Evolutionary conservation across 1,284 basidiomycete genomes (phyloP), one percentile per base, ranked within the genome.

Genomic region (Peniophora sp.): DNA sequence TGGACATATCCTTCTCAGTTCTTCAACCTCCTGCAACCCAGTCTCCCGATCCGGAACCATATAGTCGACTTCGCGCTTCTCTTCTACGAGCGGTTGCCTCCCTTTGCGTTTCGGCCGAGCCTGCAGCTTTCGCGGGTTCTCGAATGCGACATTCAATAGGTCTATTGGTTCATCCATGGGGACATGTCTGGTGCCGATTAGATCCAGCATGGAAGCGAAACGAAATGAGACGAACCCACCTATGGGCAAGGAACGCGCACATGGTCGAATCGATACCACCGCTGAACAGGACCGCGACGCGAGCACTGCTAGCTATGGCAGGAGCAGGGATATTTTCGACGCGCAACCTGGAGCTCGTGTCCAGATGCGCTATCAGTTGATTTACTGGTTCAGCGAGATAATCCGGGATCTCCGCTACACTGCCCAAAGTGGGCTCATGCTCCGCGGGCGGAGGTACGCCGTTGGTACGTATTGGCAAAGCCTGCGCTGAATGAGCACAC

Each of bases 191-290:
- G 15, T 15, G 18, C 9, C 20, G 34, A 23, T 24, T n/a, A n/a
- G n/a, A n/a, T n/a, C n/a, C n/a, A n/a, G n/a, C n/a, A n/a, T n/a
- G n/a, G n/a, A n/a, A n/a, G n/a, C n/a, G n/a, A 8, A 34, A 18
- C 17, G 23, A 14, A 35, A 47, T 47, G 27, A 42, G 24, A 22
- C 43, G 15, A 22, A 62, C 70, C 37, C 63, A 88, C 85, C 71
- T 73, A 60, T 95, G 79, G 0, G 92, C 86, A 0, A 98, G 69
- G 55, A 81, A 85, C 0, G 94, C 85, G 1, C 98, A 61, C 22
- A 92, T 73, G 0, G 94, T 87, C 15, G 88, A 98, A 63, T 99
- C 96, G 32, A 99, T 89, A 0, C 96, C 96, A 22, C 96, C 96
- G 18, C 94, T 97, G 66, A 99, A 99, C 3, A 99, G 75, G 6